These are phyloP conservation scores for Russula virescens DNA, from an alignment of 768 basidiomycete genomes.

Conservation along the genomic window DNA sequence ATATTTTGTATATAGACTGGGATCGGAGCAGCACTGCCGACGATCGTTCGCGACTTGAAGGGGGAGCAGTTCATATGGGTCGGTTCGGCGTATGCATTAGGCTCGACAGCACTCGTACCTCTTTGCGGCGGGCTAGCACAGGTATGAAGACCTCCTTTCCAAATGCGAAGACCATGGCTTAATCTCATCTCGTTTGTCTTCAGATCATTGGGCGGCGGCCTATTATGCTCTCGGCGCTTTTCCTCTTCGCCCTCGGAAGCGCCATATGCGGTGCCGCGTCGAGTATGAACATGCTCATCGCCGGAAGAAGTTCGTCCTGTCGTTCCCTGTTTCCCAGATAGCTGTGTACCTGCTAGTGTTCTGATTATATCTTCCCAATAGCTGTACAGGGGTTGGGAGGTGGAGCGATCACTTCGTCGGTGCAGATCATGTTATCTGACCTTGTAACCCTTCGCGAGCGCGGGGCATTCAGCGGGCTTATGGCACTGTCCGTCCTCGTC, in stretches of 20 bases:
- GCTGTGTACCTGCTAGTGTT: background rate
- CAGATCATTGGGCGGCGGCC: slow-evolving; percentile 32
- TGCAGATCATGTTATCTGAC: slow-evolving; percentile 32
- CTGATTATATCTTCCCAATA: background rate
- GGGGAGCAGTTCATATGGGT: slow-evolving; percentile 26
- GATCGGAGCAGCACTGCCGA: slow-evolving; percentile 29
- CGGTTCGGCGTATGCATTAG: slow-evolving; percentile 27
- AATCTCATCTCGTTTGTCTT: background rate
- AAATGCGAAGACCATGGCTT: background rate
- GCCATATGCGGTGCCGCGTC: slow-evolving; percentile 33
- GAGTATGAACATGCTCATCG: slow-evolving; percentile 33
- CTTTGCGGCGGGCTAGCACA: slow-evolving; percentile 27
- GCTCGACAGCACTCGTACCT: slow-evolving; percentile 28
- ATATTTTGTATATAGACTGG: slow-evolving; percentile 2
- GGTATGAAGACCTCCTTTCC: background rate
- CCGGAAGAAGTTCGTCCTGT: slow-evolving; percentile 27
- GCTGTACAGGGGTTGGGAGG: slow-evolving; percentile 31
- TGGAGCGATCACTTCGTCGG: slow-evolving; percentile 29
- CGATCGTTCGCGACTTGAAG: slow-evolving; percentile 30
- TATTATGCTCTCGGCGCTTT: slow-evolving; percentile 26
- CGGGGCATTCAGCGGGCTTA: slow-evolving; percentile 30
- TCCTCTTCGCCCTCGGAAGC: slow-evolving; percentile 31
- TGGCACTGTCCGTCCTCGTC: slow-evolving; percentile 28
- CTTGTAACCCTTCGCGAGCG: slow-evolving; percentile 33
- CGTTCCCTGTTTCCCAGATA: background rate